Percentiles rank a stretch among this genome's conserved stretches.
phyloP scores from a whole-genome alignment of 169 alveolate species.

The Miamiensis avidus region DNA sequence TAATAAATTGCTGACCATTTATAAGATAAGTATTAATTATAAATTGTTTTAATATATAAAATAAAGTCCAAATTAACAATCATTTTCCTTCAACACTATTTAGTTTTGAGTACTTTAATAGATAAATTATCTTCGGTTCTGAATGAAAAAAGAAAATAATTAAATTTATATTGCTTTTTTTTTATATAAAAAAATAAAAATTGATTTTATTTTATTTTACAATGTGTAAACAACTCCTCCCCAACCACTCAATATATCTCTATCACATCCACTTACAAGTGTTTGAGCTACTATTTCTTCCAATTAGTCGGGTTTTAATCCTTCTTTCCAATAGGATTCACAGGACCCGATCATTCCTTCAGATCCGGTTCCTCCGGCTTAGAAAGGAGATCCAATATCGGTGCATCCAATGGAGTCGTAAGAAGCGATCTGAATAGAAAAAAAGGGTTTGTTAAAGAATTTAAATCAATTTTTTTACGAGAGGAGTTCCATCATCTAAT shows the following conservation, averaged over 20 bases:
- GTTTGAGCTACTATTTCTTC: conserved; percentile 77
- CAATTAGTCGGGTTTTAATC: conserved; percentile 70
- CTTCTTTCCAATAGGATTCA: conserved; percentile 75
- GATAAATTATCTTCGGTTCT: conserved; percentile 35
- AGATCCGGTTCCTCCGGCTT: conserved; percentile 78
- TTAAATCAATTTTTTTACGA: conserved; percentile 16
- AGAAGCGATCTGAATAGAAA: conserved; percentile 50
- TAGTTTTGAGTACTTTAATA: conserved; percentile 36
- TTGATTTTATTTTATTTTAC: conserved; percentile 1
- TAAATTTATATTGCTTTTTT: background rate
- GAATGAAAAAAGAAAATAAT: background rate
- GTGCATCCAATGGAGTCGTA: conserved; percentile 84
- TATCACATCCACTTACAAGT: conserved; percentile 71
- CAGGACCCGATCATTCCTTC: conserved; percentile 79
- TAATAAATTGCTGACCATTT: no score
- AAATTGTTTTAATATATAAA: no score
- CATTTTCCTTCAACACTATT: conserved; percentile 44
- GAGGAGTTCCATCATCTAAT: conserved; percentile 68
- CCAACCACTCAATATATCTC: conserved; percentile 81
- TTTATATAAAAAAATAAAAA: no score
- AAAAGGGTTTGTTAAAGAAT: no score
- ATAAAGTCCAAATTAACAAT: no score
- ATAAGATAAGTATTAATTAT: no score
- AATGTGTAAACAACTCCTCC: conserved; percentile 50
- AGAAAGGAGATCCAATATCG: conserved; percentile 66